A percentile compares a stretch with the other conserved stretches of the same genome.
phyloP scores from a whole-genome alignment of 306 rosid species.

The Medicago ruthenica region DNA sequence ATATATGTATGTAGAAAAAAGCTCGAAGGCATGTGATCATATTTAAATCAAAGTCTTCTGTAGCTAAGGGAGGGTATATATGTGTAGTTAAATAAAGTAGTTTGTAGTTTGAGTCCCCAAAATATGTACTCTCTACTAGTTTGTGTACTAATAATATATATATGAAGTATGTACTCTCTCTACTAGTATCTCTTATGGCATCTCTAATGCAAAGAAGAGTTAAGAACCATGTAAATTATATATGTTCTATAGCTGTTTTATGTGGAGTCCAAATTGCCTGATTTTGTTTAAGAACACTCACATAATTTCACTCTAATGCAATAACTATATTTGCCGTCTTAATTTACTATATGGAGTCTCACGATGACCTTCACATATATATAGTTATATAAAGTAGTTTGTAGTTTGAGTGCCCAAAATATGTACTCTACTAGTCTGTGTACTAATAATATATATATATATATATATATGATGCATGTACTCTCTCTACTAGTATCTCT shows the following conservation, averaged over 20 bases:
- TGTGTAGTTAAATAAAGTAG: neutral
- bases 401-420: neutral
- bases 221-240: neutral
- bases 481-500: neutral
- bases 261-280: neutral
- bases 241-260: neutral
- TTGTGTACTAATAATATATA: conserved; percentile 14
- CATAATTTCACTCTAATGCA: neutral
- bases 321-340: neutral
- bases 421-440: conserved; percentile 25
- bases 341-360: neutral
- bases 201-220: neutral
- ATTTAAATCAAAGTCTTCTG: conserved; percentile 31
- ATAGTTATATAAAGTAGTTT: neutral
- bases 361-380: neutral
- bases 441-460: neutral
- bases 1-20: neutral
- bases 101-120: neutral
- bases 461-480: neutral
- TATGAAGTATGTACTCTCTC: neutral
- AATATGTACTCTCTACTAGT: conserved; percentile 9
- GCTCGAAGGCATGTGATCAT: conserved; percentile 32
- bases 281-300: neutral
- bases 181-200: neutral
- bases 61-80: conserved; percentile 15